Evolutionary conservation across 257 asterid genomes (phyloP), one percentile per base, ranked within the genome.

Genomic region (Lantana camara): DNA sequence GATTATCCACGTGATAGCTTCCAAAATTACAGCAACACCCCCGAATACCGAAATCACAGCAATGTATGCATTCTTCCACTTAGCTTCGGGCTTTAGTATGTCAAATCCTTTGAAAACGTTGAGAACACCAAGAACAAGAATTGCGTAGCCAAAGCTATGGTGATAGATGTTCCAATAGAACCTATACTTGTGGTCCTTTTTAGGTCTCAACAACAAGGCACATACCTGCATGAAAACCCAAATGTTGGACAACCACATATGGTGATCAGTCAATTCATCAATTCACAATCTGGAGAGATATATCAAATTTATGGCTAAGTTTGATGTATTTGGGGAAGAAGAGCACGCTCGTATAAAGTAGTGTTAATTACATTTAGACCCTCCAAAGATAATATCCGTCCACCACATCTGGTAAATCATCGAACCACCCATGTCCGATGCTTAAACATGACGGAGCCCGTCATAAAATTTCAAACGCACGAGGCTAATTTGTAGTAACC

Each of bases 91-190:
- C 13, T 56, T 72, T 38, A 86, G 56, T 49, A 89, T 89, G 46
- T 54, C 68, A 0, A 89, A 59, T 5, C 96, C 96, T 67, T 75
- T 74, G 80, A 86, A 89, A 55, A 89, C 77, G 21, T 89, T 89
- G 56, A 84, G 16, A 68, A 84, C 58, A 72, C 83, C 76, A n/a
- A 86, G 83, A 3, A 73, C 30, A 11, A 86, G 30, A 8, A 89
- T 65, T 15, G 76, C 1, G 44, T 81, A 89, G 4, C 95, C 95
- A 14, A 77, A 23, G 16, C 73, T 78, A 4, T 82, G 85, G 63
- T 86, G 96, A 71, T 84, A 86, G 64, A 80, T 75, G 55, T 84
- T 89, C 96, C 92, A 89, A 71, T 82, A 84, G 11, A 72, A 45
- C 23, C 90, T 73, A n/a, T 75, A 82, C 78, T 82, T 89, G 82